These are phyloP conservation scores for Aspergillus pseudoglaucus DNA, from an alignment of 2,329 filamentous ascomycete genomes.

Conservation along the genomic window DNA sequence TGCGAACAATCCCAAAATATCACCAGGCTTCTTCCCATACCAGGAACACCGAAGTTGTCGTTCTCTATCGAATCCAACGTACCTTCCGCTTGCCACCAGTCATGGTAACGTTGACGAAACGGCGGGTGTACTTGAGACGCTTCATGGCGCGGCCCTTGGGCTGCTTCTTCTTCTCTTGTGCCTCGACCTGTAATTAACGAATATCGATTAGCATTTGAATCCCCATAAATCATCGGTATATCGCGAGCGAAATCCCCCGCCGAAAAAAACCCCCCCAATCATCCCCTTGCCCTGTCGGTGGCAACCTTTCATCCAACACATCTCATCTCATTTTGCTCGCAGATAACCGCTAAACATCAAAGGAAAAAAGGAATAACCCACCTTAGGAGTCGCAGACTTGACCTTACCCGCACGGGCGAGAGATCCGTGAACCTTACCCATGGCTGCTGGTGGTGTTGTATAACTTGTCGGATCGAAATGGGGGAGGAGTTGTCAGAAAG, in stretches of 20 bases:
- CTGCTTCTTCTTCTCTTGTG: conserved; percentile 80
- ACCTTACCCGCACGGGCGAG: conserved; percentile 96
- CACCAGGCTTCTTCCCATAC: too few relatives aligned
- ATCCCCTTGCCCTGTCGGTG: neutral
- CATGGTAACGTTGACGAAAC: conserved; percentile 97
- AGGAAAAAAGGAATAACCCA: conserved; percentile 12
- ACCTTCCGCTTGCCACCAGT: conserved; percentile 99
- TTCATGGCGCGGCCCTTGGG: conserved; percentile 98
- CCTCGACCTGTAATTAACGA: neutral
- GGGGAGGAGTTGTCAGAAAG: conserved; percentile 11
- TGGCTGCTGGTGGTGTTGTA: conserved; percentile 51
- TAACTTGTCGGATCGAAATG: conserved; percentile 16
- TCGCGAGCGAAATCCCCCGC: neutral
- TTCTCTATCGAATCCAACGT: conserved; percentile 18
- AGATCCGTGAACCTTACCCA: conserved; percentile 92
- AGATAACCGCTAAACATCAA: neutral
- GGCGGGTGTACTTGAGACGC: conserved; percentile 91
- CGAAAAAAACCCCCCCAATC: too few relatives aligned
- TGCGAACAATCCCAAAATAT: too few relatives aligned
- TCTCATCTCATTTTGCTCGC: neutral
- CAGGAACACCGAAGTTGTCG: too few relatives aligned
- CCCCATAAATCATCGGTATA: neutral
- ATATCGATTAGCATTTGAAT: neutral
- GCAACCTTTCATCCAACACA: neutral
- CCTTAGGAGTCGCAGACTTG: conserved; percentile 66